Evolutionary conservation across 331 rosid genomes (phyloP).

Genomic region (Quercus phellos): DNA sequence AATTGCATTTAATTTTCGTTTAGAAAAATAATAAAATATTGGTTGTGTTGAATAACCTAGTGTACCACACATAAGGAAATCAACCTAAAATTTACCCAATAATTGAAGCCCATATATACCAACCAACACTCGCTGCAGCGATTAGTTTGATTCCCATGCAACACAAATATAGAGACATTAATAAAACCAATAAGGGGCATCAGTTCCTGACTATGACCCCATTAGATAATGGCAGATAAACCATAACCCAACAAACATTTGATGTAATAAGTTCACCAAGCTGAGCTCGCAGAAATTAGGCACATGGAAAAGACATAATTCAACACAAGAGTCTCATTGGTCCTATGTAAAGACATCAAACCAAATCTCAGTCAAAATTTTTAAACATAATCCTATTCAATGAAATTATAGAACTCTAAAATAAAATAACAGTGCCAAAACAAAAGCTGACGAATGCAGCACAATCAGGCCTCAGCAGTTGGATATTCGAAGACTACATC

Average conservation of each 20-base stretch:
- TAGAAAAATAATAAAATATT: too few relatives aligned
- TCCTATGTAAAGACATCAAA: background rate
- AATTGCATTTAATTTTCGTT: too few relatives aligned
- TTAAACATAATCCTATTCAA: slow-evolving; percentile 2
- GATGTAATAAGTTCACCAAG: background rate
- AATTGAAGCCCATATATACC: too few relatives aligned
- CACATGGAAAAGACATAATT: background rate
- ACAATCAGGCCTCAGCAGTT: slow-evolving; percentile 36
- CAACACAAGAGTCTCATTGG: background rate
- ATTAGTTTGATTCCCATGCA: too few relatives aligned
- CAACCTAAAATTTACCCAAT: too few relatives aligned
- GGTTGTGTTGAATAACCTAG: too few relatives aligned
- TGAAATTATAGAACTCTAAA: background rate
- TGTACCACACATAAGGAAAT: too few relatives aligned
- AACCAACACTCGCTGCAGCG: too few relatives aligned
- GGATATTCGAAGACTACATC: slow-evolving; percentile 60
- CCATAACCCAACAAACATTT: background rate
- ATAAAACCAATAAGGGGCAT: too few relatives aligned
- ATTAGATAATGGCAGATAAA: background rate
- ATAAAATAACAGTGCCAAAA: background rate
- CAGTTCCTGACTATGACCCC: background rate
- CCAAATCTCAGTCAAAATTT: slow-evolving; percentile 16
- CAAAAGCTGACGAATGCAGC: background rate
- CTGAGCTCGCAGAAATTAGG: background rate
- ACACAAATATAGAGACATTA: too few relatives aligned